These are phyloP conservation scores for Taphrina deformans DNA, from an alignment of 1,139 yeast species.

Conservation along the genomic window DNA sequence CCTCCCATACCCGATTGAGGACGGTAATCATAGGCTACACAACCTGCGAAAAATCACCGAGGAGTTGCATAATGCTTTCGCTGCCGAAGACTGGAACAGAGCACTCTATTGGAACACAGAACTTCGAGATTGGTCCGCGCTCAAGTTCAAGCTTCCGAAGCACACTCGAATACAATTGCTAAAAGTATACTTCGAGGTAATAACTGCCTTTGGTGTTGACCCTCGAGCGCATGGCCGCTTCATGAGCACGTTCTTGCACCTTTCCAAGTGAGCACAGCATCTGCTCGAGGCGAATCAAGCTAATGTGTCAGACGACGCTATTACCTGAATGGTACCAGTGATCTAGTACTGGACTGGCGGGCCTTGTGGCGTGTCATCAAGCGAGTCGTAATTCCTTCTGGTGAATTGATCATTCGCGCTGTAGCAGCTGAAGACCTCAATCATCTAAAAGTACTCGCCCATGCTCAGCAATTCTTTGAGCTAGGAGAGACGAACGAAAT, in stretches of 20 bases:
- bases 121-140: constrained; percentile 71
- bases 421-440: constrained; percentile 31
- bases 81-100: constrained; percentile 72
- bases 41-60: constrained; percentile 77
- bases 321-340: constrained; percentile 46
- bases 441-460: constrained; percentile 35
- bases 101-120: constrained; percentile 86
- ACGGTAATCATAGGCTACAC: constrained; percentile 65
- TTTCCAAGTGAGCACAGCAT: constrained; percentile 48
- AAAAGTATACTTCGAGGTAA: constrained; percentile 68
- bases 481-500: constrained; percentile 44
- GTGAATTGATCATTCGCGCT: constrained; percentile 33
- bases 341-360: constrained; percentile 43
- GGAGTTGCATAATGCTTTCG: constrained; percentile 75
- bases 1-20: constrained; percentile 76
- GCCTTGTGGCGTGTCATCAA: constrained; percentile 37
- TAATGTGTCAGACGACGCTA: constrained; percentile 49
- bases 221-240: constrained; percentile 54
- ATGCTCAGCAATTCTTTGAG: constrained; percentile 53
- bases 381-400: constrained; percentile 36
- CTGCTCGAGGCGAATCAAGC: constrained; percentile 60
- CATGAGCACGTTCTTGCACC: constrained; percentile 32
- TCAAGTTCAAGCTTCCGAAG: constrained; percentile 81
- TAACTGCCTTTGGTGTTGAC: constrained; percentile 71
- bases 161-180: constrained; percentile 62